Percentiles rank a stretch among this genome's conserved stretches.
Evolutionary conservation across 108 stramenopile genomes (phyloP).

Genomic region (Cyclotella sp.): DNA sequence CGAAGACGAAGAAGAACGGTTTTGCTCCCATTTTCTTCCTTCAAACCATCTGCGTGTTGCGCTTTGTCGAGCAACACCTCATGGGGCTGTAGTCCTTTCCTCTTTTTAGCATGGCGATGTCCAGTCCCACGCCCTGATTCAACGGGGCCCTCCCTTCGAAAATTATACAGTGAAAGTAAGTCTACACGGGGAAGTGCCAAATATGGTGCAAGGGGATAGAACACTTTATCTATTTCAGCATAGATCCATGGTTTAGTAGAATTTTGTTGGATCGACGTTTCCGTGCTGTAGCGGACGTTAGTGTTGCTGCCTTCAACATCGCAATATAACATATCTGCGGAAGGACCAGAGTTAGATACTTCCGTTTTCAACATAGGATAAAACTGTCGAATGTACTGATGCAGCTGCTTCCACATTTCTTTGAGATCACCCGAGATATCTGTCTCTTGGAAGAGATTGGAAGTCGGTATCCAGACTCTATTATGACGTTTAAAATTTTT

Average conservation of each 20-base stretch:
- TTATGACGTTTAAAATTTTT: neutral
- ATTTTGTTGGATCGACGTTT: constrained; percentile 2
- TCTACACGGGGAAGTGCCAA: constrained; percentile 53
- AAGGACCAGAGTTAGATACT: constrained; percentile 13
- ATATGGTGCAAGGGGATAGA: constrained; percentile 59
- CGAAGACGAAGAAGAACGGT: constrained; percentile 53
- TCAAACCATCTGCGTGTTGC: neutral
- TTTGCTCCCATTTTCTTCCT: neutral
- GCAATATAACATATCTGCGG: neutral
- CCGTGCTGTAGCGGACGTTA: neutral
- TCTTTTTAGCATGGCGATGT: neutral
- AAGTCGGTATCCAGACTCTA: constrained; percentile 45
- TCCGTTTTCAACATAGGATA: constrained; percentile 48
- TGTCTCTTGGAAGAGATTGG: constrained; percentile 19
- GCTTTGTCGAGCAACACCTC: constrained; percentile 1
- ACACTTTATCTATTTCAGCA: constrained; percentile 57
- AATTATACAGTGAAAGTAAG: constrained; percentile 49
- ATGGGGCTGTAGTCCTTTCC: constrained; percentile 7
- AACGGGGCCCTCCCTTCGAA: constrained; percentile 48
- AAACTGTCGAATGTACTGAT: constrained; percentile 27
- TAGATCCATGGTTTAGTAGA: constrained; percentile 47
- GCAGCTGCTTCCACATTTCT: constrained; percentile 38
- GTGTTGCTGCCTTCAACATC: neutral
- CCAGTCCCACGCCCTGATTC: constrained; percentile 1
- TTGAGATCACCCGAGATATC: neutral